phyloP scores from a whole-genome alignment of 129 eudicot genomes.

The Chrysanthemum lavandulifolium region DNA sequence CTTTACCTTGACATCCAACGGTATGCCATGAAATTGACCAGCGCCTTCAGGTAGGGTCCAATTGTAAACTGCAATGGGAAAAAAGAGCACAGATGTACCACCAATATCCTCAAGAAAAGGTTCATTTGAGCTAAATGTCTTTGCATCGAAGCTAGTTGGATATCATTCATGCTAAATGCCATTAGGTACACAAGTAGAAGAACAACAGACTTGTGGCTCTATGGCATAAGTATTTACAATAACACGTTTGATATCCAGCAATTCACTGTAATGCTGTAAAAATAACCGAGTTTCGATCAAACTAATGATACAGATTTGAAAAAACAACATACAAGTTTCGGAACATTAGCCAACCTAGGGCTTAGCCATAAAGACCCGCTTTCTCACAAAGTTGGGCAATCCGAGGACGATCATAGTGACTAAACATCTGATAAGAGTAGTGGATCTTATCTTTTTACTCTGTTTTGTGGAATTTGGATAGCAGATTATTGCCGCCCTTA shows the following conservation, averaged over 20 bases:
- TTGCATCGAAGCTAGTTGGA: constrained; percentile 33
- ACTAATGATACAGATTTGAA: neutral
- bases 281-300: no score
- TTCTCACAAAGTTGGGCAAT: constrained; percentile 98
- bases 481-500: no score
- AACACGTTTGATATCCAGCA: no score
- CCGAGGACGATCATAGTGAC: constrained; percentile 97
- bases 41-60: constrained; percentile 99
- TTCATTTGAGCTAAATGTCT: constrained; percentile 47
- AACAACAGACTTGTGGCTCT: constrained; percentile 87
- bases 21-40: constrained; percentile 98
- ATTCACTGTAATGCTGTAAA: no score
- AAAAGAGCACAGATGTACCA: constrained; percentile 58
- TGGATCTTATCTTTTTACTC: no score
- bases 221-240: constrained; percentile 69
- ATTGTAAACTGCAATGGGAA: constrained; percentile 76
- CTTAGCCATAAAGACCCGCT: constrained; percentile 95
- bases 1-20: constrained; percentile 85
- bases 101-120: constrained; percentile 54
- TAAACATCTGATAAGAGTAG: constrained; percentile 48
- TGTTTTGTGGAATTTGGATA: no score
- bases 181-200: no score
- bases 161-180: no score
- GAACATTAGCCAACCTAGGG: constrained; percentile 66
- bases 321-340: neutral